Percentiles rank a stretch among this genome's conserved stretches.
phyloP scores from a whole-genome alignment of 805 yeast genomes.

The Schizosaccharomyces lindneri region DNA sequence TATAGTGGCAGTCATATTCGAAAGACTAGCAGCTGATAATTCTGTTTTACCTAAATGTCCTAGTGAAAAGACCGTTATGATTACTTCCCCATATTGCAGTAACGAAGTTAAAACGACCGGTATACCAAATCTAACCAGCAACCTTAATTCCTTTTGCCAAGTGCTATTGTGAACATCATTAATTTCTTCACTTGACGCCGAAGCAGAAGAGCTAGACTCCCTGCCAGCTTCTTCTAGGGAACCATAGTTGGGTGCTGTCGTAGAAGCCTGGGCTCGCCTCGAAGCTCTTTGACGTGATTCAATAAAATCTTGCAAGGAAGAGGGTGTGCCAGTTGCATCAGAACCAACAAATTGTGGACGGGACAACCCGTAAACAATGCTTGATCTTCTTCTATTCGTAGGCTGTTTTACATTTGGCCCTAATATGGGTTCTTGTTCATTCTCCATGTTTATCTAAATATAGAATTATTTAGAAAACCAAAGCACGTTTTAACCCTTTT shows the following conservation, averaged over 20 bases:
- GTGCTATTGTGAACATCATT: neutral
- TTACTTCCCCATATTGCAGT: conserved; percentile 45
- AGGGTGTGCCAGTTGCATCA: neutral
- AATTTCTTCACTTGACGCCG: neutral
- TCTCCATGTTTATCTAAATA: neutral
- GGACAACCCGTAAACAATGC: neutral
- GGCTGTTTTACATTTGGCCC: neutral
- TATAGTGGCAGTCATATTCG: conserved; percentile 61
- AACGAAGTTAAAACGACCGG: conserved; percentile 48
- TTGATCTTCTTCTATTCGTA: neutral
- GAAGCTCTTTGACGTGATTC: too few relatives aligned
- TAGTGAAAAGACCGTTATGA: conserved; percentile 56
- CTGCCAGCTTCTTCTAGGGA: neutral
- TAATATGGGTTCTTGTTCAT: neutral
- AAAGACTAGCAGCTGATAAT: conserved; percentile 62
- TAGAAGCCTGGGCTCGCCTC: neutral
- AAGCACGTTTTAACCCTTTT: too few relatives aligned
- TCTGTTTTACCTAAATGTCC: conserved; percentile 65
- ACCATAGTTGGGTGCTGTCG: neutral
- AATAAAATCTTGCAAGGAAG: neutral
- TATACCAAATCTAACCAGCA: conserved; percentile 14
- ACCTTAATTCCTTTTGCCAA: conserved; percentile 10
- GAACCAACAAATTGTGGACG: neutral
- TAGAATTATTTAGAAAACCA: neutral
- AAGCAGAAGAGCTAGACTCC: too few relatives aligned